Evolutionary conservation across 441 rosid species (phyloP).

Genomic region (Viola pubescens): DNA sequence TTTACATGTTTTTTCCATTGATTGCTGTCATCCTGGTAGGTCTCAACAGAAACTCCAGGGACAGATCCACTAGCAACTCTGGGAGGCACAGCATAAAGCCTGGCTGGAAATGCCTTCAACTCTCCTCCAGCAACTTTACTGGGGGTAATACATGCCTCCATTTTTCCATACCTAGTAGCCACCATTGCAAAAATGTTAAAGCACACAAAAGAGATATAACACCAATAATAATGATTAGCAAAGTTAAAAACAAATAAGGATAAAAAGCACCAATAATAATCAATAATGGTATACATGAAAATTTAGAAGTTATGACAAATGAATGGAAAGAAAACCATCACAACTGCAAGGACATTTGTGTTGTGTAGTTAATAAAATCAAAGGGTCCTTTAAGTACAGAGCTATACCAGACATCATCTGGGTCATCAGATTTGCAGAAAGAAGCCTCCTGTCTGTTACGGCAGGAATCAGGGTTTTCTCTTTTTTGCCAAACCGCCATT

Average conservation of each 20-base stretch:
- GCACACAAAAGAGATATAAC: neutral
- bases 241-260: neutral
- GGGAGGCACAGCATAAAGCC: slow-evolving; percentile 77
- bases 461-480: slow-evolving; percentile 52
- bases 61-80: slow-evolving; percentile 58
- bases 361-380: neutral
- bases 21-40: slow-evolving; percentile 61
- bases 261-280: no score
- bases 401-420: slow-evolving; percentile 76
- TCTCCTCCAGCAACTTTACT: slow-evolving; percentile 63
- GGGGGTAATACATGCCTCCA: slow-evolving; percentile 62
- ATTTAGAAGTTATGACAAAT: neutral
- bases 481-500: slow-evolving; percentile 74
- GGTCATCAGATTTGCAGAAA: slow-evolving; percentile 62
- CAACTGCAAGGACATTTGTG: no score
- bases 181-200: slow-evolving; percentile 5
- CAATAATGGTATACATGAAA: neutral
- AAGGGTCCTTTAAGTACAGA: neutral
- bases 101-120: slow-evolving; percentile 69
- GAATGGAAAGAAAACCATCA: neutral
- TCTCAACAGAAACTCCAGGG: slow-evolving; percentile 52
- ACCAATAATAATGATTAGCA: neutral
- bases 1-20: slow-evolving; percentile 76
- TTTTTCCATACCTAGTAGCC: slow-evolving; percentile 57
- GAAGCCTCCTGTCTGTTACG: slow-evolving; percentile 49